Base-by-base conservation (phyloP, 306 rosid species). In the Pachyrhizus erosus region DNA sequence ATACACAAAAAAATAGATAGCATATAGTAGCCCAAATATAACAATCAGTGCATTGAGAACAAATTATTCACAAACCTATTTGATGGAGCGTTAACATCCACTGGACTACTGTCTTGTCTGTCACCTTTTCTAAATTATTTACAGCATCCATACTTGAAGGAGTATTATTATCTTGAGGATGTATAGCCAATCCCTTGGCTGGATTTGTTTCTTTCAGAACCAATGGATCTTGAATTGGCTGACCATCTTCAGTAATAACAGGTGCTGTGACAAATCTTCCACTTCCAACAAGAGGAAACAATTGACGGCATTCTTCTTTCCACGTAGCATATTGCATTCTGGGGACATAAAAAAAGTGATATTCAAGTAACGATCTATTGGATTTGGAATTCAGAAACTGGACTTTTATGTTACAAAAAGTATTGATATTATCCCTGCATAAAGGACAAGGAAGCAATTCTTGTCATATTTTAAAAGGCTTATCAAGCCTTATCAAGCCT, bases 51-150 rank as follows among this genome's bases (percentile, higher is more conserved):
- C 12, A 55, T 15, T 58, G 15, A 45, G 10, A 40, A 13, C 12
- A 79, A 80, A 72, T 37, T 43, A 51, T 40, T 66, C 58, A 88
- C 97, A 61, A 58, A 96, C 99, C 99, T 86, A 93, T 96, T 86
- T 96, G 99, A 92, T 96, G 99, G 52, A 96, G 91, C 79, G 97
- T 96, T 84, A 89, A 94, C 97, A 96, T 73, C 99, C 99, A 96
- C 84, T 96, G 97, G 81, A 92, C 84, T 83, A 89, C 81, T 87
- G 85, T 92, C 86, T 90, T 89, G 85, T 93, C 97, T 51, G 70
- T 87, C 82, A 91, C 91, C 9, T 51, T 77, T 52, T 83, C 86
- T 81, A 92, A 24, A 73, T 58, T 68, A 84, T 33, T 88, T 74
- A 80, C 68, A 78, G 82, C 15, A 52, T 78, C 82, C 24, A 82